Conservation (phyloP, 345 rosid genomes). For the Melastoma malabathricum region DNA sequence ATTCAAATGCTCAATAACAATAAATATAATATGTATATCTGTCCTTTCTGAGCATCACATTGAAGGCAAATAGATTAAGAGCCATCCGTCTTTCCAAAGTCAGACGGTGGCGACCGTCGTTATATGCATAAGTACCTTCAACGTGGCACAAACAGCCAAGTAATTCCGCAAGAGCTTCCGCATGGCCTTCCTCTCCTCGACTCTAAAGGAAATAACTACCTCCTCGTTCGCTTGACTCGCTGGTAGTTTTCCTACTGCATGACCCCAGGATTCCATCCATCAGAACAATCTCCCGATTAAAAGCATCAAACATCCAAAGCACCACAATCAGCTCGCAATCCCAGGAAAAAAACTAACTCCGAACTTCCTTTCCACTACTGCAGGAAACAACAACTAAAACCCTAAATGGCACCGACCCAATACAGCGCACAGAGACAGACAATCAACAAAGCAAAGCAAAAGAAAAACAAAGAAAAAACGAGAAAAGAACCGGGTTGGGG, state of each 20-base stretch:
- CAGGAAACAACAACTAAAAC: too few species aligned
- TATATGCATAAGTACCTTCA: constrained; percentile 19
- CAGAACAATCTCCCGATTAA: too few species aligned
- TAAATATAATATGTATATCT: not conserved
- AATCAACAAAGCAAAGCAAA: not conserved
- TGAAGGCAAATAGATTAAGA: too few species aligned
- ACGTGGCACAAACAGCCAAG: constrained; percentile 21
- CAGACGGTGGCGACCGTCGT: not conserved
- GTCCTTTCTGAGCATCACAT: too few species aligned
- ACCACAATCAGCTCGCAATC: too few species aligned
- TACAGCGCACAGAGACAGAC: too few species aligned
- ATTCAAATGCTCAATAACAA: not conserved
- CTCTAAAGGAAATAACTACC: constrained; percentile 34
- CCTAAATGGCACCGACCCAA: too few species aligned
- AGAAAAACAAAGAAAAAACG: not conserved
- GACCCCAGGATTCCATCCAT: not conserved
- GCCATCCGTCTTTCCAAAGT: too few species aligned
- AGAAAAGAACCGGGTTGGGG: not conserved
- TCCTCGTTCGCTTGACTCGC: constrained; percentile 43
- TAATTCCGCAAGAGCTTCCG: constrained; percentile 30
- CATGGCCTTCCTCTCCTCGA: constrained; percentile 31
- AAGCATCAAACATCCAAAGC: too few species aligned
- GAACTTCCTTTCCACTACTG: too few species aligned
- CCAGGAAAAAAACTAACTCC: too few species aligned
- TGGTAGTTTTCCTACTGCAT: constrained; percentile 60